Base-by-base conservation (phyloP, 1,139 yeast genomes). In the Magnusiomyces clavatus region DNA sequence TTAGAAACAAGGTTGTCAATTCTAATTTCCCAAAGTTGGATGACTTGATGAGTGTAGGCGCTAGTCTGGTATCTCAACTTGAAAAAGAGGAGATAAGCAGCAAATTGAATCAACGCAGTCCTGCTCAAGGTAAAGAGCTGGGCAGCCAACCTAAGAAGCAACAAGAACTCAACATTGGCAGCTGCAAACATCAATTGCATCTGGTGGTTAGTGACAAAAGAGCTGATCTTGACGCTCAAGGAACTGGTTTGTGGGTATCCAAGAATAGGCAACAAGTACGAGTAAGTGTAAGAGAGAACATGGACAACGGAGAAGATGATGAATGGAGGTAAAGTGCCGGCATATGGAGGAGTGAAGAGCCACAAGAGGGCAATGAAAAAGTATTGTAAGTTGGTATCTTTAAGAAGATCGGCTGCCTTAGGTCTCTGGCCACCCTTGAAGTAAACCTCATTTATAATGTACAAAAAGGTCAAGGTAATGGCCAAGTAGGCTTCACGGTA, bases 21-120 rank as follows among this genome's bases (percentile, higher is more conserved):
- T 59, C 82, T 76, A 48, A 85, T 82, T 68, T 86, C 95, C 71
- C 86, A 73, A 47, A 76, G 72, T 69, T 84, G 82, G 64, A 89
- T 75, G 47, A 81, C 82, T 58, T 80, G 75, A 70, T 88, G 82
- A 56, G 89, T 84, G 71, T 82, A 82, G 45, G 80, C 74, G 8
- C 94, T 84, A 61, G 80, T 82, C 65, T 87, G 95, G 65, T 75
- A 86, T 68, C 96, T 80, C 56, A 85, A 70, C 70, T 86, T 86
- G 67, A 88, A 75, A 69, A 90, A 90, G 19, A 81, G 56, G 35
- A 79, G 64, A 69, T 84, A 88, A 43, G 78, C 68, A 29, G 77
- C 58, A 46, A 86, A 74, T 16, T 82, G 78, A 53, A 81, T 61
- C 74, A 86, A 76, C 41, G 90, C 82, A 61, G 82, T 80, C 61